Base-by-base conservation (phyloP, 257 asterid species). In the Jaltomata sinuosa region DNA sequence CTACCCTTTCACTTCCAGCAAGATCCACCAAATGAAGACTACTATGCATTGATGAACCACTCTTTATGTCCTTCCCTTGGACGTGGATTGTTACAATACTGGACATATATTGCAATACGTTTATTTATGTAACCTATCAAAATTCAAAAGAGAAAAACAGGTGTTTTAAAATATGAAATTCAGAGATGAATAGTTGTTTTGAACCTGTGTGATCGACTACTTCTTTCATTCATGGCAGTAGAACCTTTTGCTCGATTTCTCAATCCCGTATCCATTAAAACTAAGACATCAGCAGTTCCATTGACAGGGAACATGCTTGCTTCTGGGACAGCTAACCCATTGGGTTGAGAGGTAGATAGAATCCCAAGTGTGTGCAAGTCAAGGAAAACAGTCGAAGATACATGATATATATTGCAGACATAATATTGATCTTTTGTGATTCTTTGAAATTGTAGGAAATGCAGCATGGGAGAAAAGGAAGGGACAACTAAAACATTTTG, bases 1-100 rank as follows among this genome's bases (percentile, higher is more conserved):
- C 99, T 16, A 97, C 93, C 87, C 99, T 90, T 84, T 97, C 99
- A 88, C 99, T 97, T 84, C 99, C 99, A 1, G 99, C 99, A 68
- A 97, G 98, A 90, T 97, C 99, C 85, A 97, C 99, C 81, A 97
- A 89, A 90, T 97, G 98, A 83, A 97, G 99, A 88, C 99, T 97
- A 86, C 97, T 93, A 9, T 92, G 89, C 68, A 91, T 83, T 31
- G 95, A 50, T 5, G 98, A 92, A 40, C 95, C 91, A 21, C 91
- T 91, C 91, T 93, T 94, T 59, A 89, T 68, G 86, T 97, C 99
- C 22, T 62, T 67, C 65, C 97, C 99, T 0, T 89, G 91, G 18
- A 87, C 91, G 84, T 97, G 99, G 87, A 97, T 90, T 52, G 98
- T 93, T 81, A 97, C 85, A 22, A 95, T 86, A 86, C 99, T 97